Percentiles rank a stretch among this genome's conserved stretches.
phyloP scores from a whole-genome alignment of 306 rosid genomes.

The apple (Malus domestica) region ASM211411v1 NC_041800.1:1901001-1901500 shows the following conservation, averaged over 20 bases:
- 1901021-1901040: not conserved
- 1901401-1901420: slow-evolving; percentile 38
- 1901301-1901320: not conserved
- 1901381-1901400: slow-evolving; percentile 60
- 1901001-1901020: not conserved
- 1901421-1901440: slow-evolving; percentile 46
- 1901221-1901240: slow-evolving; percentile 41
- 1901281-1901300: not conserved
- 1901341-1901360: slow-evolving; percentile 13
- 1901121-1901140: slow-evolving; percentile 73
- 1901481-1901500: slow-evolving; percentile 30
- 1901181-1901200: slow-evolving; percentile 44
- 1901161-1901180: slow-evolving; percentile 45
- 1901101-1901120: slow-evolving; percentile 83
- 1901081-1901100: slow-evolving; percentile 94
- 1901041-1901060: not conserved
- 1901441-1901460: slow-evolving; percentile 33
- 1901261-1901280: slow-evolving; percentile 48
- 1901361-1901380: slow-evolving; percentile 19
- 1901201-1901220: slow-evolving; percentile 55
- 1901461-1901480: slow-evolving; percentile 18
- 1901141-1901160: slow-evolving; percentile 61
- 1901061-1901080: slow-evolving; percentile 45
- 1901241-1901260: slow-evolving; percentile 40
- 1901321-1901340: not conserved